These are phyloP conservation scores for Dictyostelium capitatum DNA, from an alignment of 78 protist genomes.

Conservation along the genomic window DNA sequence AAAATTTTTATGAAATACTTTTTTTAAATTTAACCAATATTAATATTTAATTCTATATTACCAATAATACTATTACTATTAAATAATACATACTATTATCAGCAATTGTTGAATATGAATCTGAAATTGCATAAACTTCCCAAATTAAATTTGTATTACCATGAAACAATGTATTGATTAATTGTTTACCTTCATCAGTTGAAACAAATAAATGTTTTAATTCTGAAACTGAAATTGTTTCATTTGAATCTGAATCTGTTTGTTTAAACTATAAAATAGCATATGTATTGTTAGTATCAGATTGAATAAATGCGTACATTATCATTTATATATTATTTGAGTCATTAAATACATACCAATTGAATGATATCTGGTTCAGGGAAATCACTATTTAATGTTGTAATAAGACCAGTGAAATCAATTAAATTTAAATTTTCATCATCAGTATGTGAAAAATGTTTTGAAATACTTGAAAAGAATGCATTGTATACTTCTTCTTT, in stretches of 20 bases:
- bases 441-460: constrained; percentile 63
- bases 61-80: too few relatives aligned
- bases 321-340: too few relatives aligned
- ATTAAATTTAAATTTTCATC: constrained; percentile 25
- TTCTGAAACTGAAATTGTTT: constrained; percentile 40
- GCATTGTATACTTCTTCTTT: constrained; percentile 43
- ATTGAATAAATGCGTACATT: too few relatives aligned
- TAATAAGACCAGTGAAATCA: constrained; percentile 44
- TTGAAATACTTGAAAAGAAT: constrained; percentile 52
- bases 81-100: constrained; percentile 27
- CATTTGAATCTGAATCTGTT: constrained; percentile 56
- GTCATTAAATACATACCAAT: too few relatives aligned
- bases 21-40: too few relatives aligned
- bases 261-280: constrained; percentile 19
- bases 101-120: constrained; percentile 59
- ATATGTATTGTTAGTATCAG: background rate
- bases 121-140: constrained; percentile 62
- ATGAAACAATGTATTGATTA: constrained; percentile 9
- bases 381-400: constrained; percentile 20
- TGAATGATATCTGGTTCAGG: constrained; percentile 55
- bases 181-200: constrained; percentile 33
- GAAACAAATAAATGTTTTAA: constrained; percentile 16
- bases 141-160: constrained; percentile 59
- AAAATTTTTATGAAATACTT: constrained; percentile 23
- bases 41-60: background rate